Percentiles rank a stretch among this genome's conserved stretches.
These are phyloP conservation scores for Lyophyllum atratum DNA, from an alignment of 768 basidiomycete species.

Conservation along the genomic window DNA sequence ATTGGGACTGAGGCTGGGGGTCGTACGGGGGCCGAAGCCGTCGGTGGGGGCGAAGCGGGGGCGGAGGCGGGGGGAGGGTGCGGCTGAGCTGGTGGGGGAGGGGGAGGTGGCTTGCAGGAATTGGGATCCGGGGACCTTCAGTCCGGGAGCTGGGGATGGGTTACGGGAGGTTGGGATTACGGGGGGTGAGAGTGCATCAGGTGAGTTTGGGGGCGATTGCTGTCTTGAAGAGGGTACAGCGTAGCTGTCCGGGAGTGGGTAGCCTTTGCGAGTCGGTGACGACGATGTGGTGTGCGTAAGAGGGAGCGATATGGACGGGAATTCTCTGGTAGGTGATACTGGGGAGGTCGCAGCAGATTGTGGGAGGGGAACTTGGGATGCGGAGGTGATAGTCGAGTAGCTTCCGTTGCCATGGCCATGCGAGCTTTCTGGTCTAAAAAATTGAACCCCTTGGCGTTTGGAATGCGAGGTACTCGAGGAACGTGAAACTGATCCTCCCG, in stretches of 20 bases:
- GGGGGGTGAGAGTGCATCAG: conserved; percentile 14
- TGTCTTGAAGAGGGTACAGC: neutral
- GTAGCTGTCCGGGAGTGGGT: neutral
- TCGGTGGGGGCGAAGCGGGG: conserved; percentile 22
- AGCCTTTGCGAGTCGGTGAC: conserved; percentile 3
- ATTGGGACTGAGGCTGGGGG: neutral
- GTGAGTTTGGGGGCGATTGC: conserved; percentile 2
- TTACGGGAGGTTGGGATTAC: conserved; percentile 13
- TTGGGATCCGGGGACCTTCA: conserved; percentile 6
- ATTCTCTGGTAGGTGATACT: conserved; percentile 11
- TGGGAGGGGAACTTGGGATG: conserved; percentile 14
- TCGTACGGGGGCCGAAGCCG: conserved; percentile 22
- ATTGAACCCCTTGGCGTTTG: conserved; percentile 15
- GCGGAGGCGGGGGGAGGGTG: conserved; percentile 12
- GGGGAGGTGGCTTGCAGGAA: conserved; percentile 1
- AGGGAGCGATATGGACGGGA: conserved; percentile 23
- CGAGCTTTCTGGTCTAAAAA: conserved; percentile 4
- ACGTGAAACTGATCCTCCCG: conserved; percentile 12
- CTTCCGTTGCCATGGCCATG: conserved; percentile 11
- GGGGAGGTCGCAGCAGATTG: conserved; percentile 13
- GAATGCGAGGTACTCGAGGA: conserved; percentile 20
- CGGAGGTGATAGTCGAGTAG: conserved; percentile 13
- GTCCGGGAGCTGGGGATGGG: conserved; percentile 14
- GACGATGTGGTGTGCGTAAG: conserved; percentile 12
- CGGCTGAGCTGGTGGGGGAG: conserved; percentile 12